Base-by-base conservation (phyloP, 2,329 filamentous ascomycete species). In the Aureobasidium sp. region DNA sequence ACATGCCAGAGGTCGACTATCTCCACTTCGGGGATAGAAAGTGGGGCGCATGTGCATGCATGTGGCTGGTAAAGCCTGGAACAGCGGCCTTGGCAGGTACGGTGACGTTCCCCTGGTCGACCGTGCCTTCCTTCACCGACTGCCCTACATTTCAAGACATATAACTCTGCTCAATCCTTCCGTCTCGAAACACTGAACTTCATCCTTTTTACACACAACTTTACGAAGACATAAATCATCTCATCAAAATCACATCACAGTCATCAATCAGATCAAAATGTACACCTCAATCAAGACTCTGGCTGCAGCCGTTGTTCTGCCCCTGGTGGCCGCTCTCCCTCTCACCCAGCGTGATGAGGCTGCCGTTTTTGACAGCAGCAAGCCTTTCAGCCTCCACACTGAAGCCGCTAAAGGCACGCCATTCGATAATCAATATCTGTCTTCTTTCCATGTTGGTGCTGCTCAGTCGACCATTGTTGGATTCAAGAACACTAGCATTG, bases 311-410 rank as follows among this genome's bases (percentile, higher is more conserved):
- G 23, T 61, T 44, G 48, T 34, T 39, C 37, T 56, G 36, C 60
- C 60, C 32, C 29, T 62, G 5, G 60, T 51, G 17, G 39, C 50
- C 23, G 51, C 50, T 26, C 47, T 61, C 12, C 58, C 58, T 23
- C 37, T 61, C n/a, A 46, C 2, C 47, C 46, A 48, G 37, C 47
- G 46, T 5, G 5, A n/a, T 0, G 48, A 29, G 10, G 29, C 42
- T 42, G 46, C 10, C 20, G 41, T 44, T 51, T 62, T 62, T 41
- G 60, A 62, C 50, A 47, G 39, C 41, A 62, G 41, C 50, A 55
- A 62, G 60, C 60, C 60, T 17, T 62, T 62, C 32, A 50, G 50
- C 26, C 60, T 62, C 17, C 60, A 62, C 27, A 62, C 60, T 17
- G 29, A 55, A 37, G 41, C 48, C 39, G 27, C 34, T 37, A 50